Conservation (phyloP, 441 rosid species). For the Kokia cookei region DNA sequence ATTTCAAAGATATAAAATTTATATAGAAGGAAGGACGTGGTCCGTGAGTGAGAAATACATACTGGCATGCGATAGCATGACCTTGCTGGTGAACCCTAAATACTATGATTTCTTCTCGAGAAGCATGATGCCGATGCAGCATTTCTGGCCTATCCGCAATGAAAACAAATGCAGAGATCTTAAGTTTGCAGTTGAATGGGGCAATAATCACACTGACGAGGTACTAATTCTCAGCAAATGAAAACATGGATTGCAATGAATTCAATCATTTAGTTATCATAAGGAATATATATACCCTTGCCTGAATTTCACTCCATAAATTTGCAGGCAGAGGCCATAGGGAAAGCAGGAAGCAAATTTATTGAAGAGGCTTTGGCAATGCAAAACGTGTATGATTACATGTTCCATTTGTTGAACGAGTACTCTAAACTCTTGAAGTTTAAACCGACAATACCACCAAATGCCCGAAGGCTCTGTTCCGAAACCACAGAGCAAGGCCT, state of each 20-base stretch:
- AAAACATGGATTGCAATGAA: background rate
- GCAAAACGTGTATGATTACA: constrained; percentile 64
- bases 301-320: background rate
- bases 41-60: constrained; percentile 81
- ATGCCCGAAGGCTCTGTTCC: constrained; percentile 37
- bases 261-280: background rate
- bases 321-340: constrained; percentile 53
- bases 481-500: constrained; percentile 32
- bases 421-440: constrained; percentile 60
- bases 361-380: constrained; percentile 44
- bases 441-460: constrained; percentile 42
- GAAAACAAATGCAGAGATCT: constrained; percentile 41
- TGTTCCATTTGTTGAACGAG: constrained; percentile 56
- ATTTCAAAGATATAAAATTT: constrained; percentile 46
- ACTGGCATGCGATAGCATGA: constrained; percentile 65
- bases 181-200: constrained; percentile 76
- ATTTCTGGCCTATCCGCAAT: constrained; percentile 67
- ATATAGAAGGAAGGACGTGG: constrained; percentile 60
- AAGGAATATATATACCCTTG: too few species aligned
- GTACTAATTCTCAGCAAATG: constrained; percentile 15
- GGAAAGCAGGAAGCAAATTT: constrained; percentile 46
- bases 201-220: constrained; percentile 42
- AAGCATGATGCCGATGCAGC: constrained; percentile 57
- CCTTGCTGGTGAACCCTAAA: constrained; percentile 39
- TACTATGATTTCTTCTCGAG: constrained; percentile 61